Conservation (phyloP, 495 filamentous ascomycete species). For the Aspergillus taichungensis region DNA sequence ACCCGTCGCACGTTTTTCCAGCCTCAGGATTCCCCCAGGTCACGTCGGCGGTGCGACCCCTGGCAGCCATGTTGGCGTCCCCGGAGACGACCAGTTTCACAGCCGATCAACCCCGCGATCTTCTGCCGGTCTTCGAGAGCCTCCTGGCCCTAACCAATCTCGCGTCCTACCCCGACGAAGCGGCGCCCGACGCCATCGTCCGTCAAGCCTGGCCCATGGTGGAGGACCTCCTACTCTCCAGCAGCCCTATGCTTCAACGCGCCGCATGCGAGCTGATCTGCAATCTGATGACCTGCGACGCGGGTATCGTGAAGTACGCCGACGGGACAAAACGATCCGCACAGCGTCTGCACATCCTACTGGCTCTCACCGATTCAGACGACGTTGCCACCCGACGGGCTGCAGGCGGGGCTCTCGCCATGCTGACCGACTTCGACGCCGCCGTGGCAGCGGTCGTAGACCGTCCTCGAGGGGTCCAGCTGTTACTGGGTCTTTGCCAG, state of each 20-base stretch:
- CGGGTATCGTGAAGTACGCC: conserved; percentile 65
- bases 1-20: conserved; percentile 79
- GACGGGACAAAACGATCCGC: conserved; percentile 57
- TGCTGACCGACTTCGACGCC: conserved; percentile 66
- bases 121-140: conserved; percentile 84
- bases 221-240: conserved; percentile 74
- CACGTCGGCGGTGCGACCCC: conserved; percentile 68
- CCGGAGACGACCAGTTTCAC: conserved; percentile 32
- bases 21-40: conserved; percentile 62
- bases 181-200: conserved; percentile 61
- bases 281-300: conserved; percentile 76
- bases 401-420: conserved; percentile 81
- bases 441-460: conserved; percentile 60
- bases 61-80: conserved; percentile 58
- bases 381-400: conserved; percentile 71
- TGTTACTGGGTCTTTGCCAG: conserved; percentile 62
- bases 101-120: conserved; percentile 57
- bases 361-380: conserved; percentile 80
- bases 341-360: conserved; percentile 68
- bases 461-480: conserved; percentile 57
- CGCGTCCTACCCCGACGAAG: conserved; percentile 63
- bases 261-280: conserved; percentile 85
- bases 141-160: conserved; percentile 90
- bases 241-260: conserved; percentile 66
- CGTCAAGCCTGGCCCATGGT: conserved; percentile 60